Percentiles rank a stretch among this genome's conserved stretches.
Conservation (phyloP, 2,329 filamentous ascomycete species). For the Botrytis hyacinthi region DNA sequence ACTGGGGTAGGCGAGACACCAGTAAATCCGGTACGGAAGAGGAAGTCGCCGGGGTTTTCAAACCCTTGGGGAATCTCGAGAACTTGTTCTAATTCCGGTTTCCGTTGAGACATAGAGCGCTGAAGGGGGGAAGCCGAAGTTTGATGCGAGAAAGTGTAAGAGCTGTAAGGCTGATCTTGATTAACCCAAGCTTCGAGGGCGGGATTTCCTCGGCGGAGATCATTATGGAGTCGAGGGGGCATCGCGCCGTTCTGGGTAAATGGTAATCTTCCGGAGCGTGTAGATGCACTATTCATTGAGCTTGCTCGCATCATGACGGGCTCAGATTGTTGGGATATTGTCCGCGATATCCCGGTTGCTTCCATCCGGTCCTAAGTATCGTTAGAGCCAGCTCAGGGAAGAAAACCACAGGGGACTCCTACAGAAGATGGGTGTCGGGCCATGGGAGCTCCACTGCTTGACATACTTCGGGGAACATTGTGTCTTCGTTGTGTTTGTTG, state of each 20-base stretch:
- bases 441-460: conserved; percentile 34
- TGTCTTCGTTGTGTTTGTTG: conserved; percentile 30
- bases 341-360: conserved; percentile 27
- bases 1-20: conserved; percentile 22
- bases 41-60: conserved; percentile 33
- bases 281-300: conserved; percentile 34
- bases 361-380: conserved; percentile 33
- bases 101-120: conserved; percentile 30
- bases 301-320: conserved; percentile 35
- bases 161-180: conserved; percentile 33
- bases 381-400: conserved; percentile 30
- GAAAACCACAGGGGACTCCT: conserved; percentile 27
- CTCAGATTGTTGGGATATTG: conserved; percentile 36
- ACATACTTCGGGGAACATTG: conserved; percentile 36
- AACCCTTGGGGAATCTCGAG: conserved; percentile 32
- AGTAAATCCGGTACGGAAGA: conserved; percentile 28
- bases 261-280: conserved; percentile 31
- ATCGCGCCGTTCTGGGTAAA: conserved; percentile 33
- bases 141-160: conserved; percentile 34
- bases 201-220: conserved; percentile 30
- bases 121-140: conserved; percentile 21
- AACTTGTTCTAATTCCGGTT: conserved; percentile 32
- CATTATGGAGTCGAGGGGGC: conserved; percentile 30
- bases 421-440: conserved; percentile 33
- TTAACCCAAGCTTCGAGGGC: conserved; percentile 33